Base-by-base conservation (phyloP, 2,329 filamentous ascomycete species). In the Pyricularia pennisetigena region DNA sequence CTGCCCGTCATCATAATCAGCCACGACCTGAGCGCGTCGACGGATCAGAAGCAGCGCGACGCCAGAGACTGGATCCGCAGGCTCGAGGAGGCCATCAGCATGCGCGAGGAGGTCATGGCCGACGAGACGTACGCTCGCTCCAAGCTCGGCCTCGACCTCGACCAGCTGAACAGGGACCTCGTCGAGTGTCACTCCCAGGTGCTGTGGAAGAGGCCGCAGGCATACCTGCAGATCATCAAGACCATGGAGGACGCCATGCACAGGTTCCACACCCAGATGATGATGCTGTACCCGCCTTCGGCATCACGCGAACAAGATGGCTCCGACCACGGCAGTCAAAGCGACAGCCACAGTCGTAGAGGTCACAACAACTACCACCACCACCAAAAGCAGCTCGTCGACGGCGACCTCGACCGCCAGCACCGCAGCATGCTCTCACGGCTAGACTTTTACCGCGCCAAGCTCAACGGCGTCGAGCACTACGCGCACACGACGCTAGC, bases 401-500 rank as follows among this genome's bases (percentile, higher is more conserved):
- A 61, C 49, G 71, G 74, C 68, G 72, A 78, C 59, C 73, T 82
- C 26, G 76, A 81, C 69, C 80, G 78, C 71, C 73, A 86, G 69
- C 85, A 89, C 69, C 75, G 78, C 67, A 85, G 81, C 73, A 84
- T 89, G 80, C 65, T 77, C 5, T 79, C 82, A 14, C 77, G 86
- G 57, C 75, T 88, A 49, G 83, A 88, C 65, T 89, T 89, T 72
- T 87, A 88, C 77, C 80, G 80, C 69, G 82, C 82, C 67, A 89
- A 89, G 78, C 78, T 88, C 20, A 84, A 82, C 71, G 86, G 87
- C 5, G 80, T 88, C 71, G 85, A 88, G 73, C 86, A 86, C 70
- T 89, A 89, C 71, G 85, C 87, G 16, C 82, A 86, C 71, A 88
- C 85, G 1, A 88, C 86, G 41, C 77, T 89, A 29, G 83, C 88